Conservation (phyloP, 1,284 basidiomycete genomes). For the Ganoderma resinaceum region DNA sequence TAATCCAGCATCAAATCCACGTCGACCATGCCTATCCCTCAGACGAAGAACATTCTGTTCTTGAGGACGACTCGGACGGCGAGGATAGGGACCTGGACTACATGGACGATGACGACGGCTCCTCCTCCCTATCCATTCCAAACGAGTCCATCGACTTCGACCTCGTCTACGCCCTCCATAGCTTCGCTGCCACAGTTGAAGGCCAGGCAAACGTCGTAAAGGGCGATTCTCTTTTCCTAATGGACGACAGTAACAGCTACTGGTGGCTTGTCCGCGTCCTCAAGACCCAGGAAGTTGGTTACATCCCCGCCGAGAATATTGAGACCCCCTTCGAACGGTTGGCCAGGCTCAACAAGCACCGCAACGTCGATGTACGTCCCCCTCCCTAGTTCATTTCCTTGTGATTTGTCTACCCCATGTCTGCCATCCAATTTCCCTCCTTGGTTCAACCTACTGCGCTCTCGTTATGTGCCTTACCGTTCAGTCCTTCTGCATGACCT, state of each 20-base stretch:
- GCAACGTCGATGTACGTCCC: conserved; percentile 92
- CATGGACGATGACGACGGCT: conserved; percentile 76
- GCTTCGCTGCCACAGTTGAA: conserved; percentile 94
- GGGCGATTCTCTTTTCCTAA: conserved; percentile 91
- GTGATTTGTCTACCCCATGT: conserved; percentile 2
- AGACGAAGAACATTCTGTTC: conserved; percentile 78
- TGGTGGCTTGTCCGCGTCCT: conserved; percentile 98
- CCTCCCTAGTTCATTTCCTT: background rate
- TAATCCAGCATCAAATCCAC: conserved; percentile 56
- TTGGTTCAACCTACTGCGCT: background rate
- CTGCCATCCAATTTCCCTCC: too few species aligned
- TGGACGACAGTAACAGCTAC: conserved; percentile 97
- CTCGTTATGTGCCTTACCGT: background rate
- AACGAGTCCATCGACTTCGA: conserved; percentile 93
- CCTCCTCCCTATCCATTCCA: conserved; percentile 85
- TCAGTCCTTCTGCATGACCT: background rate
- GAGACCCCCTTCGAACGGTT: conserved; percentile 98
- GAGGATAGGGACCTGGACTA: conserved; percentile 71
- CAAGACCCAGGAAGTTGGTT: conserved; percentile 99
- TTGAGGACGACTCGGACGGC: conserved; percentile 79
- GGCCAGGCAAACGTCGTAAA: conserved; percentile 97
- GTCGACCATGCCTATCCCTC: conserved; percentile 57
- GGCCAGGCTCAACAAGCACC: conserved; percentile 95
- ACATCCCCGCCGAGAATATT: conserved; percentile 99
- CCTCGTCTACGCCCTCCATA: conserved; percentile 89